Conservation (phyloP, 164 flowering plant species). For the Magnolia officinalis region DNA sequence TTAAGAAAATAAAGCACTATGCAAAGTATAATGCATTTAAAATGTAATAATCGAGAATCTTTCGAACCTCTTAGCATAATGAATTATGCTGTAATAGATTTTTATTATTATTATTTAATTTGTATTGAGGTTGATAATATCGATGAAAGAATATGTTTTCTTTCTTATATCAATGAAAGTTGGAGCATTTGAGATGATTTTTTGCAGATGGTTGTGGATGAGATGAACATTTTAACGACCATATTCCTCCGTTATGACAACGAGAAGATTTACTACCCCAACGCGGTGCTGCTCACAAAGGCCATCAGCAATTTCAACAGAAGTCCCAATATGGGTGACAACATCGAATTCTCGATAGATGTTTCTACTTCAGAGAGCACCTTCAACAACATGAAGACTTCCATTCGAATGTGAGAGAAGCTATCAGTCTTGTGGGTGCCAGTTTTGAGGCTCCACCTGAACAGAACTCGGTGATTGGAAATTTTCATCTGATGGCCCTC, state of each 20-base stretch:
- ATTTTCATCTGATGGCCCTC: not conserved
- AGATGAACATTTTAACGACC: slow-evolving; percentile 62
- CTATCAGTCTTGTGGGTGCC: not conserved
- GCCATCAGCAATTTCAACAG: slow-evolving; percentile 33
- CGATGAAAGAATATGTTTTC: not conserved
- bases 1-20: too few species aligned
- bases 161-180: not conserved
- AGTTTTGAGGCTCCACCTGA: too few species aligned
- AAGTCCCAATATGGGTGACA: slow-evolving; percentile 36
- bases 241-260: slow-evolving; percentile 39
- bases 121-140: too few species aligned
- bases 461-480: not conserved
- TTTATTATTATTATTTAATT: too few species aligned
- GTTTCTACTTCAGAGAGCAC: slow-evolving; percentile 19
- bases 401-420: slow-evolving; percentile 33
- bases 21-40: too few species aligned
- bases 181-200: not conserved
- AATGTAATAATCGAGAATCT: not conserved
- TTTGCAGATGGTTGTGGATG: slow-evolving; percentile 60
- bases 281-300: slow-evolving; percentile 22
- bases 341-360: slow-evolving; percentile 24
- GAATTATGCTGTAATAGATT: not conserved
- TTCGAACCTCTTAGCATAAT: not conserved
- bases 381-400: slow-evolving; percentile 31
- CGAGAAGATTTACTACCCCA: slow-evolving; percentile 29